These are phyloP conservation scores for Termitomyces sp. DNA, from an alignment of 768 basidiomycete species.

Conservation along the genomic window DNA sequence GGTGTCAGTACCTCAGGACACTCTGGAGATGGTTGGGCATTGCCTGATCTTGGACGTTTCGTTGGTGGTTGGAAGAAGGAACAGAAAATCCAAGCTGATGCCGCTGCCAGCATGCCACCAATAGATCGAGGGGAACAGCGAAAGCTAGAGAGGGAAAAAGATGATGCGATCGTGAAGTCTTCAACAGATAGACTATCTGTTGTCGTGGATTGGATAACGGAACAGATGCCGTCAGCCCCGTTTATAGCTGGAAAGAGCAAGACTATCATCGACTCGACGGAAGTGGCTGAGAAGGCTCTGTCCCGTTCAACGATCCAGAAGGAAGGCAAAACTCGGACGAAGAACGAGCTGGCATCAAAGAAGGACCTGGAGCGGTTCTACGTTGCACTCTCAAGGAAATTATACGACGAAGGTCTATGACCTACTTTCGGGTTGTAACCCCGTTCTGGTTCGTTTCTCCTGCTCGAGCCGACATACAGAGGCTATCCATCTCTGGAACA, in stretches of 20 bases:
- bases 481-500: neutral
- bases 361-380: conserved; percentile 88
- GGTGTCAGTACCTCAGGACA: conserved; percentile 20
- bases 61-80: conserved; percentile 60
- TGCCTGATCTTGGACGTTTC: conserved; percentile 64
- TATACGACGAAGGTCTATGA: conserved; percentile 91
- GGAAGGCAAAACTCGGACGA: conserved; percentile 26
- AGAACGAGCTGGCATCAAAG: conserved; percentile 58
- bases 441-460: neutral
- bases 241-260: conserved; percentile 14
- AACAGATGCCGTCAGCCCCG: conserved; percentile 52
- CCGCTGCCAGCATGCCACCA: conserved; percentile 19
- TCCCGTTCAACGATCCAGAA: conserved; percentile 13
- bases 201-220: conserved; percentile 78
- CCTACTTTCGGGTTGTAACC: neutral
- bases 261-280: neutral
- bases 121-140: conserved; percentile 21
- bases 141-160: conserved; percentile 17
- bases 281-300: conserved; percentile 2
- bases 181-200: conserved; percentile 72
- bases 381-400: conserved; percentile 80
- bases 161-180: conserved; percentile 56
- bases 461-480: neutral
- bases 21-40: conserved; percentile 38
- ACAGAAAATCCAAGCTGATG: conserved; percentile 39